Percentiles rank a stretch among this genome's conserved stretches.
These are phyloP conservation scores for Pythium sukuiense DNA, from an alignment of 352 stramenopile species.

Conservation along the genomic window DNA sequence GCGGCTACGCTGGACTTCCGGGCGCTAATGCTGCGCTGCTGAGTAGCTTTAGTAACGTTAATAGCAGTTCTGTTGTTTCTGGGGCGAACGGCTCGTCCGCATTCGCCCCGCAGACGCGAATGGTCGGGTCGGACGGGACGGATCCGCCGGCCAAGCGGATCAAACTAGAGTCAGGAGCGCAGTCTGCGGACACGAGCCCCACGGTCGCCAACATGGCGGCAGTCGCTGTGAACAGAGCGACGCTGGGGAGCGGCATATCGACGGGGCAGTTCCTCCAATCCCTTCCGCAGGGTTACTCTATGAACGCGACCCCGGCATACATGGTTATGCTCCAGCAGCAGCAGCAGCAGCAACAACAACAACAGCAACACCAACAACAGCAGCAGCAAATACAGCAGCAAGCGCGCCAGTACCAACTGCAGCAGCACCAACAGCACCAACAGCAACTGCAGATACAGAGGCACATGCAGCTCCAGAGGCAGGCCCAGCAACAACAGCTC, in stretches of 20 bases:
- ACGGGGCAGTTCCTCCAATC: constrained; percentile 40
- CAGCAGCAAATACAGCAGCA: constrained; percentile 10
- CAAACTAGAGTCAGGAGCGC: constrained; percentile 25
- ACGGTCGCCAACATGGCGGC: constrained; percentile 23
- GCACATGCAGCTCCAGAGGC: neutral
- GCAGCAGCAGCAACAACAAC: constrained; percentile 5
- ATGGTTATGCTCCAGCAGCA: constrained; percentile 30
- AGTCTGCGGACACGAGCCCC: constrained; percentile 6
- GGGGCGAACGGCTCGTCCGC: neutral
- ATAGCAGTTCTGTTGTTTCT: constrained; percentile 19
- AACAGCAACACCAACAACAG: constrained; percentile 19
- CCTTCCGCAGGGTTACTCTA: constrained; percentile 30
- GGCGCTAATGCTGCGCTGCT: constrained; percentile 6
- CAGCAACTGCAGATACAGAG: constrained; percentile 24
- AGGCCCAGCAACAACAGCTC: neutral
- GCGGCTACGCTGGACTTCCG: constrained; percentile 10
- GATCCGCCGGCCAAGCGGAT: constrained; percentile 34
- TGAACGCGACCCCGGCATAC: constrained; percentile 24
- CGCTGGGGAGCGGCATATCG: constrained; percentile 24
- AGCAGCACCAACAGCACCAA: constrained; percentile 16
- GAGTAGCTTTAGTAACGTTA: constrained; percentile 27
- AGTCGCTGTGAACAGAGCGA: constrained; percentile 28
- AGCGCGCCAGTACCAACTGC: neutral
- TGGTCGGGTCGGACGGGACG: neutral
- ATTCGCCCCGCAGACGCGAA: neutral